Conservation (phyloP, 495 filamentous ascomycete species). For the Glutinoglossum americanum region DNA sequence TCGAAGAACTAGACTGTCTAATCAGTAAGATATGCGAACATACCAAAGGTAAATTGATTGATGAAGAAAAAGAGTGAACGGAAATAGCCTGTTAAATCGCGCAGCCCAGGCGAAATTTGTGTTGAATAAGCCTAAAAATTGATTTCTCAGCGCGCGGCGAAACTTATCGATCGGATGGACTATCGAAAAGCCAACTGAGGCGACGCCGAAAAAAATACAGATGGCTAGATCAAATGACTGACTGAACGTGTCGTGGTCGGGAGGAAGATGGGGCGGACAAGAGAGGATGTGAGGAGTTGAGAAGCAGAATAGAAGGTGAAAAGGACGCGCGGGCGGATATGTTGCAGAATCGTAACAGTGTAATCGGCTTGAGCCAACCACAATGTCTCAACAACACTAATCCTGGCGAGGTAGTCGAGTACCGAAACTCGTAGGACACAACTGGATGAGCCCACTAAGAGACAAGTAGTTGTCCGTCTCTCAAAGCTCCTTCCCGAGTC, state of each 20-base stretch:
- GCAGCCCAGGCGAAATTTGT: not conserved
- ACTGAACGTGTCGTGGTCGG: not conserved
- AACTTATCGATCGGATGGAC: not conserved
- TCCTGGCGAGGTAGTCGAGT: not conserved
- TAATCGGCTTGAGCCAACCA: not conserved
- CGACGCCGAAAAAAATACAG: not conserved
- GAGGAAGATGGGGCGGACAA: not conserved
- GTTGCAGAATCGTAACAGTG: not conserved
- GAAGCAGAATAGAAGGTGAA: not conserved
- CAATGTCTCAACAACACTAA: not conserved
- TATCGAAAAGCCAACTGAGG: not conserved
- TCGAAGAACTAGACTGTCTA: not conserved
- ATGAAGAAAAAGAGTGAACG: not conserved
- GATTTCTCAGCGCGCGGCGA: constrained; percentile 1
- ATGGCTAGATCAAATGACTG: not conserved
- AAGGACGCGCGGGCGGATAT: not conserved
- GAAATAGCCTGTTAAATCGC: constrained; percentile 2
- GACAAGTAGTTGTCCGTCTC: not conserved
- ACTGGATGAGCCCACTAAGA: not conserved
- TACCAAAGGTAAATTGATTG: not conserved
- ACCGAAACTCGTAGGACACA: not conserved
- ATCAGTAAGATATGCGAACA: not conserved
- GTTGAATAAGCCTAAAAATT: not conserved
- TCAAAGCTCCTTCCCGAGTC: constrained; percentile 1
- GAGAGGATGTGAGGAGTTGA: not conserved